Evolutionary conservation across 2,329 filamentous ascomycete species (phyloP).

Genomic region (Colletotrichum filicis): DNA sequence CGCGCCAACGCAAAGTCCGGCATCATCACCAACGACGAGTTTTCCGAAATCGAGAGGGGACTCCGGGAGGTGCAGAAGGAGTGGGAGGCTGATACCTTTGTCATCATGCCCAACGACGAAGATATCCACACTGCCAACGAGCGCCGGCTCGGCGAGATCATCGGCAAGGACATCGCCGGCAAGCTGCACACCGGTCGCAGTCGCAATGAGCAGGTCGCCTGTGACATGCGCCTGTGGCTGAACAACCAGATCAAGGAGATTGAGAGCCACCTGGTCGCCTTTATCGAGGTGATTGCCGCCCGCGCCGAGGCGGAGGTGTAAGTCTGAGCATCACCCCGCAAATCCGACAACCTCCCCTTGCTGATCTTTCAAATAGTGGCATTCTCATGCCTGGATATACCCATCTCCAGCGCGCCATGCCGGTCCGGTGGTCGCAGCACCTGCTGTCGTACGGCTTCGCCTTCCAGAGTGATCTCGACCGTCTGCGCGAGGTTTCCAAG

Average conservation of each 20-base stretch:
- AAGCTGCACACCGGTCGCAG: slow-evolving; percentile 79
- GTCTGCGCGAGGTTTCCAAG: slow-evolving; percentile 77
- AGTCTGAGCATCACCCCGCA: slow-evolving; percentile 36
- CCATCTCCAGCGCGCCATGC: slow-evolving; percentile 84
- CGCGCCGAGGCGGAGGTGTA: slow-evolving; percentile 78
- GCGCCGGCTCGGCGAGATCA: slow-evolving; percentile 72
- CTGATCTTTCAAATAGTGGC: slow-evolving; percentile 49
- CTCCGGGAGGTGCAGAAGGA: slow-evolving; percentile 67
- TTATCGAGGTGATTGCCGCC: slow-evolving; percentile 75
- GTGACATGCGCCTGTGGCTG: slow-evolving; percentile 80
- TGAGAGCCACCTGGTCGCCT: slow-evolving; percentile 73
- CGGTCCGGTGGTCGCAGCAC: slow-evolving; percentile 86
- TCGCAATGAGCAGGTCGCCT: slow-evolving; percentile 79
- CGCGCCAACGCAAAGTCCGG: slow-evolving; percentile 80
- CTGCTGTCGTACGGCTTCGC: slow-evolving; percentile 79
- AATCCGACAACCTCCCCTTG: slow-evolving; percentile 31
- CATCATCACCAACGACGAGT: slow-evolving; percentile 79
- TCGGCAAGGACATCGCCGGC: slow-evolving; percentile 75
- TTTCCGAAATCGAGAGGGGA: slow-evolving; percentile 78
- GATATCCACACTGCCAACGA: slow-evolving; percentile 65
- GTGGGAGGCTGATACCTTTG: slow-evolving; percentile 62
- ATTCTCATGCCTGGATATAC: slow-evolving; percentile 90
- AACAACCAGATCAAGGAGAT: slow-evolving; percentile 78
- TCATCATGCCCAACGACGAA: slow-evolving; percentile 54
- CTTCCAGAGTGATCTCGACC: slow-evolving; percentile 80